Base-by-base conservation (phyloP, 148 eudicot genomes). In the Chenopodium formosanum region DNA sequence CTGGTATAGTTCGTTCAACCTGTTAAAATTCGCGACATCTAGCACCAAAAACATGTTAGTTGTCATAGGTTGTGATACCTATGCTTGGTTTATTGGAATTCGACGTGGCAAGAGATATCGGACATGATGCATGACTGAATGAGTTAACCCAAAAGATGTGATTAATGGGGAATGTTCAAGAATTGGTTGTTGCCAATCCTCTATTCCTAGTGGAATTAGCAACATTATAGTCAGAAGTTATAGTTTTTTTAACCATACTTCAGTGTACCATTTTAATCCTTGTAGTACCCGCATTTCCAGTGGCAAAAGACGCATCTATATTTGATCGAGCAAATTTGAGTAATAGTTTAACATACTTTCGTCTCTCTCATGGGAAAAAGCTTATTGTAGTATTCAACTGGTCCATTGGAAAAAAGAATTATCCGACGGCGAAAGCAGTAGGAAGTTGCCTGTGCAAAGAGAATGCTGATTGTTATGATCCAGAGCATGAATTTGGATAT, bases 361-460 rank as follows among this genome's bases (percentile, higher is more conserved):
- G 0, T 10, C 1, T 10, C 50, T 47, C 9, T 47, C 50, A 47
- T 34, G 11, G 11, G 11, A 53, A 10, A 53, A 53, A 3, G 78
- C 31, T 78, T 29, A 78, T 82, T 6, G 47, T 74, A 0, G 80
- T 84, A 0, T 80, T 60, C 27, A 67, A 80, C 63, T 83, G 86
- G 86, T 52, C 72, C 0, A 70, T 79, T 68, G 86, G 86, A 31
- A 44, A 11, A 5, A 20, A 53, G 2, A 75, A 52, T 69, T 83
- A 82, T 68, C 31, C 13, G 6, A 5, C 23, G 0, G 86, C 77
- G 2, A 34, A 73, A 64, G 46, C 67, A 20, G 3, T 63, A 1
- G 78, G 78, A 9, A 63, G 9, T 17, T 46, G 47, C 47, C 46
- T 80, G 71, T 80, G 78, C 64, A 73, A 46, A 58, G 32, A 29